Conservation (phyloP, 169 alveolate genomes). For the Babesia ovis region DNA sequence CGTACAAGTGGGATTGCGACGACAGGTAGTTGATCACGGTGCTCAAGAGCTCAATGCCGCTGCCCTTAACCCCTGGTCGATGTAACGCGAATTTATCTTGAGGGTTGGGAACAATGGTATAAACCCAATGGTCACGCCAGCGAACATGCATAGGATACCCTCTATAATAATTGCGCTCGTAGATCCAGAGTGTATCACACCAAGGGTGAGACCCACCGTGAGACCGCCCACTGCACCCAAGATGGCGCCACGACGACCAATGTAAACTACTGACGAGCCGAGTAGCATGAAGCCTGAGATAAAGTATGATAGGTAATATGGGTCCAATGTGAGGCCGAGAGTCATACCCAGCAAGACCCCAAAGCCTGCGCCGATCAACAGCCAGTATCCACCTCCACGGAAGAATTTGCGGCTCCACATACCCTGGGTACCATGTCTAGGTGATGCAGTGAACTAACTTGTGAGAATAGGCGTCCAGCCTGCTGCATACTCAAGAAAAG, state of each 20-base stretch:
- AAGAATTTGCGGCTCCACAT: conserved; percentile 42
- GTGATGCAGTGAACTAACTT: conserved; percentile 1
- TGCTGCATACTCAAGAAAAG: conserved; percentile 32
- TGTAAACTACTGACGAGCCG: conserved; percentile 35
- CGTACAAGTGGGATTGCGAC: not conserved
- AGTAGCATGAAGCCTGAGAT: conserved; percentile 44
- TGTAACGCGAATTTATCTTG: conserved; percentile 58
- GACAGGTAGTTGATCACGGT: not conserved
- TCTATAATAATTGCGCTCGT: conserved; percentile 27
- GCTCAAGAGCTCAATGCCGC: not conserved
- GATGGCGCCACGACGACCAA: conserved; percentile 61
- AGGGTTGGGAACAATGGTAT: conserved; percentile 60
- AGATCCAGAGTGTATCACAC: conserved; percentile 29
- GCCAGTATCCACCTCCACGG: conserved; percentile 60
- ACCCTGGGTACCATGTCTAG: conserved; percentile 16
- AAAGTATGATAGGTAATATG: not conserved
- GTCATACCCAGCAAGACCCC: conserved; percentile 40
- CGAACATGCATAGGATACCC: conserved; percentile 28
- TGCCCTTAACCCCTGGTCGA: conserved; percentile 32
- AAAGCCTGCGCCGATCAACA: conserved; percentile 20
- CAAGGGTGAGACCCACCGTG: conserved; percentile 44
- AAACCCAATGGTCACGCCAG: conserved; percentile 61
- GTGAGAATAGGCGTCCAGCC: conserved; percentile 28
- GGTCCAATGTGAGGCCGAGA: conserved; percentile 9
- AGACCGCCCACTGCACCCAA: conserved; percentile 47